Conservation (phyloP, 1,284 basidiomycete species). For the Melampsora larici-populina region DNA sequence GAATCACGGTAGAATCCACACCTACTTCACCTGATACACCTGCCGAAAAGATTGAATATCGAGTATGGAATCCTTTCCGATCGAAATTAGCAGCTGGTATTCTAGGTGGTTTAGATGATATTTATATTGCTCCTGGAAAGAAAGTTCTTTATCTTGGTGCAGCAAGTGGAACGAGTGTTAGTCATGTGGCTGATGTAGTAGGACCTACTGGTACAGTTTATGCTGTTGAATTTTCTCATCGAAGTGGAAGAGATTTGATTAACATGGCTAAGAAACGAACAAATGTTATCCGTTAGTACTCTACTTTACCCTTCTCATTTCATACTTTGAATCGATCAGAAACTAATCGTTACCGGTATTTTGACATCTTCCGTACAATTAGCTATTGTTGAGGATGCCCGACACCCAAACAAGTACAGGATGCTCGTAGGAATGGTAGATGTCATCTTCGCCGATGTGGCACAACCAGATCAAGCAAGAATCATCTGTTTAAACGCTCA, state of each 20-base stretch:
- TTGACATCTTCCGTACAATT: slow-evolving; percentile 16
- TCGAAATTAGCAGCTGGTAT: slow-evolving; percentile 96
- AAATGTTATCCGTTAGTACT: slow-evolving; percentile 86
- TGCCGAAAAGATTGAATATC: slow-evolving; percentile 87
- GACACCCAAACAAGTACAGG: slow-evolving; percentile 88
- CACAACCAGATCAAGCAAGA: slow-evolving; percentile 91
- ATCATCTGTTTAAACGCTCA: slow-evolving; percentile 83
- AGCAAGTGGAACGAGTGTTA: slow-evolving; percentile 91
- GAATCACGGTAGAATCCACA: slow-evolving; percentile 63
- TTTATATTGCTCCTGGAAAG: slow-evolving; percentile 87
- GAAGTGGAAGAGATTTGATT: slow-evolving; percentile 95
- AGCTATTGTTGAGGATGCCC: slow-evolving; percentile 97
- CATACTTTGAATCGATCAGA: slow-evolving; percentile 36
- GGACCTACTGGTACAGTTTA: slow-evolving; percentile 96
- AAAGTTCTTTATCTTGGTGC: slow-evolving; percentile 98
- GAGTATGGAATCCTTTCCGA: slow-evolving; percentile 99
- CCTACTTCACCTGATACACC: slow-evolving; percentile 62
- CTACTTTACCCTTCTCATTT: background rate
- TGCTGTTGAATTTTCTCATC: slow-evolving; percentile 95
- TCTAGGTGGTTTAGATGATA: slow-evolving; percentile 88
- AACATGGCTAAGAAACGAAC: slow-evolving; percentile 99
- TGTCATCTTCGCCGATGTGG: slow-evolving; percentile 96
- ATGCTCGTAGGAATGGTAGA: slow-evolving; percentile 91
- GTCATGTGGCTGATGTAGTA: slow-evolving; percentile 97
- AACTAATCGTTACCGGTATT: slow-evolving; percentile 3